phyloP scores from a whole-genome alignment of 768 basidiomycete genomes.

The Suillus weaverae region DNA sequence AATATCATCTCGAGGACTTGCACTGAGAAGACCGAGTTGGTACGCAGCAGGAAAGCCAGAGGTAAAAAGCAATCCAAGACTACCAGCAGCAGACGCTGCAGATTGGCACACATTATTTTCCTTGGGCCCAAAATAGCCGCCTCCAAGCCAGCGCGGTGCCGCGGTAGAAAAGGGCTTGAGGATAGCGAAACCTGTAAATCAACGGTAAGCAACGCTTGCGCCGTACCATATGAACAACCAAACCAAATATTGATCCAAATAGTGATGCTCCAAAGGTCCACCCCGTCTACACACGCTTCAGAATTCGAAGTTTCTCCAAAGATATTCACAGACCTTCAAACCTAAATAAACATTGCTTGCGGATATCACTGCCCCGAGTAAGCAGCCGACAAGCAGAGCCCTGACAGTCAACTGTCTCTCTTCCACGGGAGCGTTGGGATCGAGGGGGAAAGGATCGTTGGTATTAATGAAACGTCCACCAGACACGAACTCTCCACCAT shows the following conservation, averaged over 20 bases:
- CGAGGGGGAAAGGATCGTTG: conserved; percentile 51
- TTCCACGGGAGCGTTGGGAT: conserved; percentile 42
- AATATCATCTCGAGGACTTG: conserved; percentile 48
- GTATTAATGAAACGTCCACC: neutral
- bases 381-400: conserved; percentile 50
- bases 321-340: conserved; percentile 40
- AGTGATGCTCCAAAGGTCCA: conserved; percentile 65
- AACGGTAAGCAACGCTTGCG: conserved; percentile 40
- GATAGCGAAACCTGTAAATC: conserved; percentile 43
- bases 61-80: conserved; percentile 59
- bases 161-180: conserved; percentile 54
- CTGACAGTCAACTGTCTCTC: conserved; percentile 45
- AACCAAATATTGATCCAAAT: conserved; percentile 40
- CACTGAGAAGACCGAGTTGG: conserved; percentile 48
- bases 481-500: neutral
- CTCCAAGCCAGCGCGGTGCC: conserved; percentile 43
- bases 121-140: conserved; percentile 63
- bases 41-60: conserved; percentile 63
- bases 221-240: neutral
- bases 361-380: conserved; percentile 54
- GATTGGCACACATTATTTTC: conserved; percentile 43
- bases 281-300: conserved; percentile 40
- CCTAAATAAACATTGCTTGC: conserved; percentile 70
- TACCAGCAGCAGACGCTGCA: conserved; percentile 47
- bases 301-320: neutral